Evolutionary conservation across 169 alveolate species (phyloP), one percentile per base, ranked within the genome.

Genomic region (Neospora caninum): DNA sequence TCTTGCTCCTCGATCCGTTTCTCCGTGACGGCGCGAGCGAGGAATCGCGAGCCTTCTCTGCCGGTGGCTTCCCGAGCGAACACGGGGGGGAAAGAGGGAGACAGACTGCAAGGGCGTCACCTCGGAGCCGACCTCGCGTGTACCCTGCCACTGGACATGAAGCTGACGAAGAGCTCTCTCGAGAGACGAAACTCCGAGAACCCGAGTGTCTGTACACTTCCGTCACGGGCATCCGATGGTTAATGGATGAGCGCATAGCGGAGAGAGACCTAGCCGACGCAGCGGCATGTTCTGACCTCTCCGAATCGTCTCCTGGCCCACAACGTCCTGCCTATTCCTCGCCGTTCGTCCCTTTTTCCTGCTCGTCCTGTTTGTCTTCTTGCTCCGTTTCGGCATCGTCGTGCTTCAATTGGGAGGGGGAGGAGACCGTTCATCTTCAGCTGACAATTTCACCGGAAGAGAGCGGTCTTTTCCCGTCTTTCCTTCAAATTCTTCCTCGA

Each of bases 151-250:
- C 73, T 9, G 73, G n/a, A 10, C 7, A 64, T 29, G n/a, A 22
- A 29, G 73, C 39, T 43, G 86, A 78, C 45, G 42, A 78, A n/a
- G 86, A 78, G 45, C 9, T 38, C 39, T 78, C 49, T 43, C 22
- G 86, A 20, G 86, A 16, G 31, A 27, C 73, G 38, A 43, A 38
- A 49, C 58, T 82, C 27, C 53, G 53, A 38, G 89, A 82, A 31
- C 67, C 89, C 25, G 89, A 42, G 67, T 82, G 89, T 82, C 34
- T 82, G 69, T 82, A 82, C 64, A 42, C 89, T n/a, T 82, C 89
- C n/a, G 41, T 7, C 22, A 41, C 89, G 34, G 89, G 89, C 29
- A 13, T 82, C 13, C 89, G 67, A 22, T 82, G 89, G 89, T 67
- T 82, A 7, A 18, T 82, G 84, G 27, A 73, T 13, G 22, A 49